Evolutionary conservation across 176 grass and related monocot species (phyloP).

Genomic region (Paspalum notatum): DNA sequence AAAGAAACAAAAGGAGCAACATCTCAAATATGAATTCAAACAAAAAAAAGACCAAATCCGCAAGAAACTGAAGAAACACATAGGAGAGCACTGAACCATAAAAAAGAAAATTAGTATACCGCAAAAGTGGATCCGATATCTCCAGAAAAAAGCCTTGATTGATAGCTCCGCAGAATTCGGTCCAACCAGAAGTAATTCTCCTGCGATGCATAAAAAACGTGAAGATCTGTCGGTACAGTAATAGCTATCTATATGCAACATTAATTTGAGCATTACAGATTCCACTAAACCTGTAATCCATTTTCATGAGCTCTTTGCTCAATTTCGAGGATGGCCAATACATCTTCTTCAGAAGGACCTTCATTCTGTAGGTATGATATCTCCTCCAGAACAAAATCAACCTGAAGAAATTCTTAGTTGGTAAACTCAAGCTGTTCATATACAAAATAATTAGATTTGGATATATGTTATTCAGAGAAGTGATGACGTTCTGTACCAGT

Average conservation of each 20-base stretch:
- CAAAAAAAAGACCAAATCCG: not conserved
- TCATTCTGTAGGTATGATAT: conserved; percentile 82
- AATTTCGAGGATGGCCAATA: conserved; percentile 85
- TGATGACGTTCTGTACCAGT: conserved; percentile 52
- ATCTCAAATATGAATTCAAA: conserved; percentile 29
- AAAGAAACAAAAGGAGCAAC: conserved; percentile 16
- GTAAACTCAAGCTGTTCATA: conserved; percentile 27
- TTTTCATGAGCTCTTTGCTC: conserved; percentile 99
- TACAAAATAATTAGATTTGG: not conserved
- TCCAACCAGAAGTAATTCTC: conserved; percentile 99
- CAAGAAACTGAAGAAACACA: conserved; percentile 20
- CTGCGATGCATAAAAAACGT: conserved; percentile 51
- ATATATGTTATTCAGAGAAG: conserved; percentile 14
- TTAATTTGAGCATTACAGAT: conserved; percentile 25
- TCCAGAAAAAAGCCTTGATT: conserved; percentile 92
- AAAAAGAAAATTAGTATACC: conserved; percentile 49
- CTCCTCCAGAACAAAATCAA: conserved; percentile 92
- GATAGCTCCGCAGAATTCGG: conserved; percentile 89
- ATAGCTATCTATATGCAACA: conserved; percentile 19
- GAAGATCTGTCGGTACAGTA: conserved; percentile 30
- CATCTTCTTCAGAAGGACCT: conserved; percentile 87
- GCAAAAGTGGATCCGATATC: conserved; percentile 79
- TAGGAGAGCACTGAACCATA: conserved; percentile 3
- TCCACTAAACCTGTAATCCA: conserved; percentile 78
- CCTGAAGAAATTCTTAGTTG: conserved; percentile 54